These are phyloP conservation scores for Rutstroemia sydowiana DNA, from an alignment of 2,329 filamentous ascomycete genomes.

Conservation along the genomic window DNA sequence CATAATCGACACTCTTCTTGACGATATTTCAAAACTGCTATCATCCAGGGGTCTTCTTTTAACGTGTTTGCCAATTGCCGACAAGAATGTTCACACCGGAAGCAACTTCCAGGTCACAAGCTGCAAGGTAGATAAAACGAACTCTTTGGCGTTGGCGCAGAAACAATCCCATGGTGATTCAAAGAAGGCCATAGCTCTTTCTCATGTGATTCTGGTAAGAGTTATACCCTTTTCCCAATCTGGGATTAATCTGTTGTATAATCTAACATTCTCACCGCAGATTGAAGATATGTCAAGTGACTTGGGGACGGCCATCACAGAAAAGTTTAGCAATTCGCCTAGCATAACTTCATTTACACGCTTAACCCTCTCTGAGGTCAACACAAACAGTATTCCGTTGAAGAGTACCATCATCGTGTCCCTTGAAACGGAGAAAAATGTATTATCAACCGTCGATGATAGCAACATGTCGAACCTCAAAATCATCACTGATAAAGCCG, in stretches of 20 bases:
- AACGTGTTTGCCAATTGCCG: neutral
- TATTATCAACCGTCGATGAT: neutral
- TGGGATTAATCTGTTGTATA: neutral
- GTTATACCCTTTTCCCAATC: neutral
- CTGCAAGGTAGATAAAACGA: neutral
- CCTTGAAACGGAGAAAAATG: neutral
- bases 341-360: neutral
- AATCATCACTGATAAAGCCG: neutral
- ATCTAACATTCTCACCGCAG: neutral
- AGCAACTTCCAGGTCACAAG: neutral
- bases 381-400: neutral
- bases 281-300: neutral
- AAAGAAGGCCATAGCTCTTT: too few species aligned
- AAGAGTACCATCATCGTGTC: neutral
- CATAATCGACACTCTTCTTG: neutral
- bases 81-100: neutral
- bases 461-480: neutral
- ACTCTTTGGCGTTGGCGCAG: neutral
- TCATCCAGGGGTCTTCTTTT: neutral
- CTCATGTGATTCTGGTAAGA: too few species aligned
- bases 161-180: neutral
- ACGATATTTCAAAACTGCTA: neutral
- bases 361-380: neutral
- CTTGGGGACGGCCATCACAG: neutral
- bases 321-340: neutral